Evolutionary conservation across 2,329 filamentous ascomycete genomes (phyloP).

Genomic region (Ophiocordyceps australis): DNA sequence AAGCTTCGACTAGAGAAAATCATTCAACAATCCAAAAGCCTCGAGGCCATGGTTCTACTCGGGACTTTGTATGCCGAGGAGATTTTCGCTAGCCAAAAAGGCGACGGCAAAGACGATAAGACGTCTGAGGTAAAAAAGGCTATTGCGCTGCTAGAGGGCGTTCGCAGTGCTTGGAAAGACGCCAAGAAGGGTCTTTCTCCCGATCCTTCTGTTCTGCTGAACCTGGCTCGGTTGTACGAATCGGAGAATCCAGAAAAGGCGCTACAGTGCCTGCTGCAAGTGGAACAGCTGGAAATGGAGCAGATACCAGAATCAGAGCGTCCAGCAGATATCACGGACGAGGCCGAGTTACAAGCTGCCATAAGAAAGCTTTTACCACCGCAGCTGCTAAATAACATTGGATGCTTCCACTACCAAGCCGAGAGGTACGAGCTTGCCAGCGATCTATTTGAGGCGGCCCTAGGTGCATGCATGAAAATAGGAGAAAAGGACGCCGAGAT

Average conservation of each 20-base stretch:
- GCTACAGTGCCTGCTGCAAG: constrained; percentile 76
- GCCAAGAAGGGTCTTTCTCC: constrained; percentile 66
- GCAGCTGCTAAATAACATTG: constrained; percentile 91
- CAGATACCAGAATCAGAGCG: constrained; percentile 55
- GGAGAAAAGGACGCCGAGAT: constrained; percentile 55
- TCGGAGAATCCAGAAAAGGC: constrained; percentile 73
- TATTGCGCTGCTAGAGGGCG: constrained; percentile 64
- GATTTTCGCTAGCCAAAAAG: constrained; percentile 61
- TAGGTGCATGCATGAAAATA: constrained; percentile 72
- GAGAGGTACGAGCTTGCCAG: constrained; percentile 68
- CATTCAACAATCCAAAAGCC: constrained; percentile 62
- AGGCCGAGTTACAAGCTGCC: constrained; percentile 36
- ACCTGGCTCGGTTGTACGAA: constrained; percentile 84
- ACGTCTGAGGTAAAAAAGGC: constrained; percentile 73
- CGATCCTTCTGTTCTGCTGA: constrained; percentile 77
- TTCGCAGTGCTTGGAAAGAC: constrained; percentile 82
- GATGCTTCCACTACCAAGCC: constrained; percentile 81
- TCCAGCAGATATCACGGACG: constrained; percentile 35
- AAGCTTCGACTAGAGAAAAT: constrained; percentile 93
- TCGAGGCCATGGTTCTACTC: constrained; percentile 83
- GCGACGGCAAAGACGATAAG: constrained; percentile 70
- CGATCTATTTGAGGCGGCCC: constrained; percentile 79
- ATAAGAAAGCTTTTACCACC: constrained; percentile 70
- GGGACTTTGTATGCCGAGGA: constrained; percentile 91
- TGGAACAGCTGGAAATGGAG: constrained; percentile 77